A percentile compares a stretch with the other conserved stretches of the same genome.
These are phyloP conservation scores for Rhizomucor miehei DNA, from an alignment of 371 early-diverging fungal genomes.

Conservation along the genomic window DNA sequence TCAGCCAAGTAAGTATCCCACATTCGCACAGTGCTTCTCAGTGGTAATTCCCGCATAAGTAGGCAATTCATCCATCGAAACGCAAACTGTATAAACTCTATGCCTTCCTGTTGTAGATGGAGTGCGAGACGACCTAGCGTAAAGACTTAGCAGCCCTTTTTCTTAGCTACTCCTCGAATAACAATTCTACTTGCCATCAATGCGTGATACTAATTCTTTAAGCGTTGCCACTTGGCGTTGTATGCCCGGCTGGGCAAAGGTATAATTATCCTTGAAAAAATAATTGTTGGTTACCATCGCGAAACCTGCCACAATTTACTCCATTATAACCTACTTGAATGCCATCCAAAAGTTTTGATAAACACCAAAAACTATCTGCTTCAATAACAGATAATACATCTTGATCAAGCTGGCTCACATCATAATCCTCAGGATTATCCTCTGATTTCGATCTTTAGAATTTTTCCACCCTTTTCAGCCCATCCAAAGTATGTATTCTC, in stretches of 20 bases:
- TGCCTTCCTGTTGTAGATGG: slow-evolving; percentile 83
- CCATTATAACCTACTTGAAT: slow-evolving; percentile 64
- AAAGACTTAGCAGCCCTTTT: too few species aligned
- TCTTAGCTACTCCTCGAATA: too few species aligned
- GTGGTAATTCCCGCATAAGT: slow-evolving; percentile 92
- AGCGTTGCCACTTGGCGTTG: slow-evolving; percentile 85
- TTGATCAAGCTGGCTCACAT: slow-evolving; percentile 57
- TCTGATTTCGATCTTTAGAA: slow-evolving; percentile 21
- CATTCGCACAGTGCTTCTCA: slow-evolving; percentile 88
- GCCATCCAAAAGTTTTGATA: slow-evolving; percentile 92
- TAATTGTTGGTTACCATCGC: too few species aligned
- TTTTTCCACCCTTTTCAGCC: not conserved
- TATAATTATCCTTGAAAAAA: slow-evolving; percentile 86
- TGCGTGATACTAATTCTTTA: slow-evolving; percentile 86
- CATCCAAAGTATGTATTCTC: not conserved
- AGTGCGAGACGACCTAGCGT: slow-evolving; percentile 64
- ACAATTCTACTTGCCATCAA: slow-evolving; percentile 90
- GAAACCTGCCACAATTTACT: not conserved
- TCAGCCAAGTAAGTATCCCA: slow-evolving; percentile 98
- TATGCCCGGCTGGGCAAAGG: slow-evolving; percentile 95
- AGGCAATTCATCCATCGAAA: slow-evolving; percentile 99
- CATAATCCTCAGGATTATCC: slow-evolving; percentile 68
- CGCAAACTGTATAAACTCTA: slow-evolving; percentile 98
- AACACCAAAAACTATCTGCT: slow-evolving; percentile 95
- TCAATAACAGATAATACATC: slow-evolving; percentile 74